Percentiles rank a stretch among this genome's conserved stretches.
Evolutionary conservation across 2,329 filamentous ascomycete species (phyloP).

Genomic region (Colletotrichum tropicale): DNA sequence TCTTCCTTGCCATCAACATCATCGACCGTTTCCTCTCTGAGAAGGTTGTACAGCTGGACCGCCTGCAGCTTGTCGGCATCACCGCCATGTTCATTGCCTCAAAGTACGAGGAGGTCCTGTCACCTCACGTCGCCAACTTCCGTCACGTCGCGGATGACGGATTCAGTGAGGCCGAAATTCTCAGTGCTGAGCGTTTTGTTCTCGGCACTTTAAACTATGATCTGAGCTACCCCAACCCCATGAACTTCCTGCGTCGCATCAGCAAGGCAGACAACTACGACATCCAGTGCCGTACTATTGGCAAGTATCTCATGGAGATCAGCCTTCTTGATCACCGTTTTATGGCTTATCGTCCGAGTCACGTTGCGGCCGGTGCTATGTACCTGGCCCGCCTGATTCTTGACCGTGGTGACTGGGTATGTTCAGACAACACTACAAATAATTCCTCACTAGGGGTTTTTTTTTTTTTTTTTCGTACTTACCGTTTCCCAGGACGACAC

Average conservation of each 20-base stretch:
- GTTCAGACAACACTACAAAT: conserved; percentile 32
- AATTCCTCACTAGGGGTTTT: not conserved
- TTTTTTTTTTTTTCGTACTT: conserved; percentile 27
- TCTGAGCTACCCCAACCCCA: conserved; percentile 97
- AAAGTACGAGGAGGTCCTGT: conserved; percentile 98
- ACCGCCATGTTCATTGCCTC: conserved; percentile 99
- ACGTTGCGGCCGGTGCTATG: conserved; percentile 92
- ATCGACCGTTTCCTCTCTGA: conserved; percentile 96
- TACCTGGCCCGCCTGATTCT: conserved; percentile 91
- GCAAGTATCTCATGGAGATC: conserved; percentile 98
- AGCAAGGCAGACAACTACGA: conserved; percentile 99
- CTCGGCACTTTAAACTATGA: conserved; percentile 93
- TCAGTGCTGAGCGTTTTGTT: conserved; percentile 96
- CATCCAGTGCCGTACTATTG: conserved; percentile 94
- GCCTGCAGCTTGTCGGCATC: conserved; percentile 94
- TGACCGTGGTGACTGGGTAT: conserved; percentile 89
- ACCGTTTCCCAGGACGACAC: conserved; percentile 71
- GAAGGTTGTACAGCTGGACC: conserved; percentile 95
- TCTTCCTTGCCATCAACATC: conserved; percentile 97
- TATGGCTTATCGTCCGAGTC: conserved; percentile 86
- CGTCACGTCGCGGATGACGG: conserved; percentile 96
- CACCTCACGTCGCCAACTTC: conserved; percentile 96
- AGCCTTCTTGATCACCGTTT: conserved; percentile 94
- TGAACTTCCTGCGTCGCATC: conserved; percentile 99
- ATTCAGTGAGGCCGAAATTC: conserved; percentile 92